phyloP scores from a whole-genome alignment of 306 rosid genomes.

The Morella rubra region DNA sequence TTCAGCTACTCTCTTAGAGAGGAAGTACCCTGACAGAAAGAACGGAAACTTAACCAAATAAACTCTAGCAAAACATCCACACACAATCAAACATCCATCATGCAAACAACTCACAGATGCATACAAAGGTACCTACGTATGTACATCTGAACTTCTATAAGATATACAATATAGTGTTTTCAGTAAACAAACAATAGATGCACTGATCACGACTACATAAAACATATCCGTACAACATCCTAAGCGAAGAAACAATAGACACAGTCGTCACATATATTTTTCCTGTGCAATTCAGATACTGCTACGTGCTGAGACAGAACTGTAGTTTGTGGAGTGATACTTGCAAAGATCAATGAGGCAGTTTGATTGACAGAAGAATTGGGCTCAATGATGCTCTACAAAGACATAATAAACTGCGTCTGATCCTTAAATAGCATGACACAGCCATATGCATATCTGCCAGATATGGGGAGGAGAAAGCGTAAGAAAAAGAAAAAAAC shows the following conservation, averaged over 20 bases:
- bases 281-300: not conserved
- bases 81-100: too few relatives aligned
- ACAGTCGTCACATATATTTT: slow-evolving; percentile 1
- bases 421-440: slow-evolving; percentile 30
- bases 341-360: slow-evolving; percentile 29
- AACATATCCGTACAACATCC: too few relatives aligned
- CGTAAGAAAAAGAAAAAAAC: slow-evolving; percentile 4
- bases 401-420: not conserved
- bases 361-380: slow-evolving; percentile 22
- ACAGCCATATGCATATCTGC: slow-evolving; percentile 49
- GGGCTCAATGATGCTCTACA: slow-evolving; percentile 16
- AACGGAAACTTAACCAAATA: too few relatives aligned
- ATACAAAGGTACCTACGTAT: too few relatives aligned
- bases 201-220: not conserved
- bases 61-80: too few relatives aligned
- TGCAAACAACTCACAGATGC: too few relatives aligned
- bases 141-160: too few relatives aligned
- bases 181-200: slow-evolving; percentile 1
- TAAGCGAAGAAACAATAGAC: slow-evolving; percentile 2
- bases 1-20: too few relatives aligned
- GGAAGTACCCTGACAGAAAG: too few relatives aligned
- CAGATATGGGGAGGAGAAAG: slow-evolving; percentile 10
- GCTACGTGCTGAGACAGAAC: not conserved
- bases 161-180: not conserved
- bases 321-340: slow-evolving; percentile 24